Conservation (phyloP, 2,329 filamentous ascomycete genomes). For the Hymenoscyphus scutula region DNA sequence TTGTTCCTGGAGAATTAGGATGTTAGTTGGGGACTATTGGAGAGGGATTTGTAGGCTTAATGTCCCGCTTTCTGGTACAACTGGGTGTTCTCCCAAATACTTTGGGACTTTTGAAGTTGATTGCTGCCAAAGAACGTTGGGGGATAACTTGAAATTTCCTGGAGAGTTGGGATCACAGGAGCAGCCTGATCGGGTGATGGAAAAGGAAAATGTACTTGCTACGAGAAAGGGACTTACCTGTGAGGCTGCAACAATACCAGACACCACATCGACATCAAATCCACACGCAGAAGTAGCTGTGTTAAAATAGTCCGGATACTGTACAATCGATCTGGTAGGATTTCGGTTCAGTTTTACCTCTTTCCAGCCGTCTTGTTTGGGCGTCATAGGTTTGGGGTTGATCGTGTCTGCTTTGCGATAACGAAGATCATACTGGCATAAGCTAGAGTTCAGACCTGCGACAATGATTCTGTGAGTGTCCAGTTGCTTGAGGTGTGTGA, state of each 20-base stretch:
- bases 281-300: conserved; percentile 48
- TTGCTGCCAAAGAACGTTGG: not conserved
- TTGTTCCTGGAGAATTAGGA: conserved; percentile 35
- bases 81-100: too few species aligned
- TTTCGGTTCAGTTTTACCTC: not conserved
- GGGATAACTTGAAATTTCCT: not conserved
- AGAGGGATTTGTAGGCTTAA: too few species aligned
- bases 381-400: not conserved
- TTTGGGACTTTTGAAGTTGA: not conserved
- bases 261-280: conserved; percentile 48
- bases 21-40: not conserved
- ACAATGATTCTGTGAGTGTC: conserved; percentile 51
- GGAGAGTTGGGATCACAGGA: not conserved
- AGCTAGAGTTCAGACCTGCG: conserved; percentile 48
- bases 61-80: too few species aligned
- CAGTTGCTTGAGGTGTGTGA: conserved; percentile 51
- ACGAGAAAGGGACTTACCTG: not conserved
- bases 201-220: not conserved
- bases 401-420: conserved; percentile 34
- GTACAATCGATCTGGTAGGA: conserved; percentile 41
- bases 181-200: not conserved
- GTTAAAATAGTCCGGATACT: conserved; percentile 52
- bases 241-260: conserved; percentile 52
- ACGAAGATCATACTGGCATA: conserved; percentile 58
- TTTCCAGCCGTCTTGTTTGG: not conserved